Conservation (phyloP, 73 alveolate species). For the Paramecium tetraurelia region DNA sequence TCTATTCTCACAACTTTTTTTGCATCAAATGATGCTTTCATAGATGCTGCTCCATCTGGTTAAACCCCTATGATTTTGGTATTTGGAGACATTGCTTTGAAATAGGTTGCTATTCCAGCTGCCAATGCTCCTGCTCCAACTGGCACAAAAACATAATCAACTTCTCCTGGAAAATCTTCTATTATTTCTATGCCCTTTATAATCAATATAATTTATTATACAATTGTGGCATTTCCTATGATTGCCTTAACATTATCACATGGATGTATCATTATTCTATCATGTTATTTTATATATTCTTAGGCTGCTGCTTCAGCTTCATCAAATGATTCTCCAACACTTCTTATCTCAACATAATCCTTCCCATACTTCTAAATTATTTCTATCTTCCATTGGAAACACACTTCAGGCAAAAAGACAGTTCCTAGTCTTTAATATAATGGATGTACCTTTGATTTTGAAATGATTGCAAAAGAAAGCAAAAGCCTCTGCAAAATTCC, state of each 20-base stretch:
- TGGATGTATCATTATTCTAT: background rate
- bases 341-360: conserved; percentile 37
- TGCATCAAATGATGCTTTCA: conserved; percentile 45
- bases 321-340: conserved; percentile 21
- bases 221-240: conserved; percentile 16
- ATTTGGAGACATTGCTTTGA: conserved; percentile 45
- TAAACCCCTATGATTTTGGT: conserved; percentile 37
- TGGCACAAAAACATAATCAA: conserved; percentile 47
- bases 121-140: conserved; percentile 61
- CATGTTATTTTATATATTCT: background rate
- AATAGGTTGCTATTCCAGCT: conserved; percentile 45
- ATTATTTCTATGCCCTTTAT: conserved; percentile 45
- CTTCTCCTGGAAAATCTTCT: conserved; percentile 52
- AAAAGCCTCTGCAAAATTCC: conserved; percentile 51
- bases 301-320: conserved; percentile 44
- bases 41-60: conserved; percentile 53
- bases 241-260: background rate
- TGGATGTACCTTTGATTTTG: background rate
- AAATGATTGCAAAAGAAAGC: conserved; percentile 52
- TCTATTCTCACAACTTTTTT: conserved; percentile 4
- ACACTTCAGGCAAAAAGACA: conserved; percentile 45
- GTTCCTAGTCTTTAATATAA: background rate
- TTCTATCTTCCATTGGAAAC: conserved; percentile 22
- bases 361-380: conserved; percentile 47
- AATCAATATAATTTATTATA: background rate